Percentiles rank a stretch among this genome's conserved stretches.
Conservation (phyloP, 2,329 filamentous ascomycete genomes). For the Talaromyces sp. region DNA sequence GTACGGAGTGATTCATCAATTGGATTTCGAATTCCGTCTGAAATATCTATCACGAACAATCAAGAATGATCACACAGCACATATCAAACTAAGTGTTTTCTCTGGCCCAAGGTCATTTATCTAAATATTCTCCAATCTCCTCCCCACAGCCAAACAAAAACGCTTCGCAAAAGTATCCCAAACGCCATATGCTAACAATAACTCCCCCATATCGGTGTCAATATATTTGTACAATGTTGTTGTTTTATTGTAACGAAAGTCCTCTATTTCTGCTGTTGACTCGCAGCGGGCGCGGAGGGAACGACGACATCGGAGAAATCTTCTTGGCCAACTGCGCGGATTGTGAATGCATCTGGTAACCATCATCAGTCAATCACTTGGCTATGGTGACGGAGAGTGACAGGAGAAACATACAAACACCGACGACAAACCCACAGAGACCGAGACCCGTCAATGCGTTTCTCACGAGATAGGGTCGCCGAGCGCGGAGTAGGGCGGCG, state of each 20-base stretch:
- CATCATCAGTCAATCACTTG: neutral
- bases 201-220: neutral
- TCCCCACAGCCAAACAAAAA: neutral
- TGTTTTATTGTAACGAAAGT: neutral
- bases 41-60: neutral
- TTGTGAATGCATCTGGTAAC: constrained; percentile 62
- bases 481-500: constrained; percentile 83
- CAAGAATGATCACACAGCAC: neutral
- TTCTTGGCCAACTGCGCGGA: constrained; percentile 87
- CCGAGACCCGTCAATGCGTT: constrained; percentile 79
- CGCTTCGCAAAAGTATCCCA: neutral
- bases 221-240: constrained; percentile 8
- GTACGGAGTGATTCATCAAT: too few relatives aligned
- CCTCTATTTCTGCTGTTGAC: constrained; percentile 1
- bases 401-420: constrained; percentile 70
- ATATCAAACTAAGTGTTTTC: neutral
- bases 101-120: neutral
- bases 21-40: neutral
- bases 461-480: constrained; percentile 86
- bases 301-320: constrained; percentile 95
- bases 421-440: constrained; percentile 70
- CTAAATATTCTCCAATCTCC: neutral
- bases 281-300: constrained; percentile 58
- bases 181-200: neutral
- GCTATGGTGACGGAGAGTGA: neutral